A percentile compares a stretch with the other conserved stretches of the same genome.
Evolutionary conservation across 768 basidiomycete species (phyloP).

Genomic region (Lactarius trivialis): DNA sequence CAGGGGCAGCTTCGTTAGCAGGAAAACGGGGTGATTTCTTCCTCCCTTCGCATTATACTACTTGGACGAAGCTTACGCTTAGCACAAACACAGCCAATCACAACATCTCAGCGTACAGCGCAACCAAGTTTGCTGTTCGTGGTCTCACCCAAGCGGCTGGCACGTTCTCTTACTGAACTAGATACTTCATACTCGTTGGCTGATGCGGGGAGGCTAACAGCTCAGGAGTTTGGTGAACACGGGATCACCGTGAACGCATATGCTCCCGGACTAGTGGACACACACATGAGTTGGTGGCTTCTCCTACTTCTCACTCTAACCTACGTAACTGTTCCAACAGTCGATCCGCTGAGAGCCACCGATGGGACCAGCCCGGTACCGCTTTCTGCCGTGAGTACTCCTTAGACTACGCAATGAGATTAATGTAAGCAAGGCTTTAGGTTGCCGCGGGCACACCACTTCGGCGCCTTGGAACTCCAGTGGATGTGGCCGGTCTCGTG

Average conservation of each 20-base stretch:
- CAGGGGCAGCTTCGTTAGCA: slow-evolving; percentile 17
- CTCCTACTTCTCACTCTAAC: neutral
- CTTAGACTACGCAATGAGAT: neutral
- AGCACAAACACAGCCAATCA: neutral
- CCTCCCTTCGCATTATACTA: neutral
- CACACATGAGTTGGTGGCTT: slow-evolving; percentile 19
- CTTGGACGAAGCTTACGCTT: neutral
- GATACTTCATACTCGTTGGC: neutral
- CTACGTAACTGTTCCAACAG: neutral
- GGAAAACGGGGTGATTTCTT: slow-evolving; percentile 11
- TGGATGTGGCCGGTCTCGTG: slow-evolving; percentile 21
- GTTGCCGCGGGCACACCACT: neutral
- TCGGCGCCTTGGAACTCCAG: slow-evolving; percentile 5
- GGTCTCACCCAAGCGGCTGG: slow-evolving; percentile 24
- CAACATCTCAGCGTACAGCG: slow-evolving; percentile 10
- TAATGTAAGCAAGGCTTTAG: neutral
- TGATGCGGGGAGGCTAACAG: slow-evolving; percentile 3
- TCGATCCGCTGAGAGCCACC: neutral
- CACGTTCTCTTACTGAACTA: neutral
- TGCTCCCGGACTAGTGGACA: slow-evolving; percentile 22
- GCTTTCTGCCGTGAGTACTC: neutral
- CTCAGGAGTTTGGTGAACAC: slow-evolving; percentile 15
- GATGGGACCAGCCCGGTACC: neutral
- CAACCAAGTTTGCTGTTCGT: slow-evolving; percentile 25
- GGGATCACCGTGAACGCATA: slow-evolving; percentile 27